phyloP scores from a whole-genome alignment of 2,329 filamentous ascomycete species.

The Beauveria medogensis region DNA sequence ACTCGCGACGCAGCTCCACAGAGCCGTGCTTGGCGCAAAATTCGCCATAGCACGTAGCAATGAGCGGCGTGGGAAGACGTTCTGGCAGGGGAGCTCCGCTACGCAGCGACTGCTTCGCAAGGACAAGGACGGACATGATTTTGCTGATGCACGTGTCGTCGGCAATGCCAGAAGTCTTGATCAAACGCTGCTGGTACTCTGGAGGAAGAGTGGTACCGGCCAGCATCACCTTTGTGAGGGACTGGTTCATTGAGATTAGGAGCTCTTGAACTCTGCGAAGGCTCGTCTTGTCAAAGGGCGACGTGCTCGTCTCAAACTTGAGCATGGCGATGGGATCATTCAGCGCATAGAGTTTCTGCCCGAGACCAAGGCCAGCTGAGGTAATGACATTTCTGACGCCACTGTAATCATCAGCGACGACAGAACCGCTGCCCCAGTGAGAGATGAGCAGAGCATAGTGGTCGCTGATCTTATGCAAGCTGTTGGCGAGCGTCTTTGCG shows the following conservation, averaged over 20 bases:
- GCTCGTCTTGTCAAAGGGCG: slow-evolving; percentile 23
- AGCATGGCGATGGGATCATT: slow-evolving; percentile 20
- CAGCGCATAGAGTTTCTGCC: slow-evolving; percentile 21
- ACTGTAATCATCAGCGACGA: slow-evolving; percentile 14
- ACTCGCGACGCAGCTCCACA: slow-evolving; percentile 22
- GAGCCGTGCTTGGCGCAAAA: slow-evolving; percentile 16
- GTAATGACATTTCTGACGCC: slow-evolving; percentile 19
- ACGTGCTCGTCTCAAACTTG: slow-evolving; percentile 22
- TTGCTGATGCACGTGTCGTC: slow-evolving; percentile 39
- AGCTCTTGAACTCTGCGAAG: slow-evolving; percentile 23
- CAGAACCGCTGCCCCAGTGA: slow-evolving; percentile 29
- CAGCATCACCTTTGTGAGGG: slow-evolving; percentile 22
- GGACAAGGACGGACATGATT: slow-evolving; percentile 40
- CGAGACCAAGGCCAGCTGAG: slow-evolving; percentile 18
- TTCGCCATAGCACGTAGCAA: slow-evolving; percentile 26
- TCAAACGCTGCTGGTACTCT: slow-evolving; percentile 32
- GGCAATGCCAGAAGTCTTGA: slow-evolving; percentile 28
- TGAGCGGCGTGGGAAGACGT: slow-evolving; percentile 37
- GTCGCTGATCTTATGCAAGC: slow-evolving; percentile 34
- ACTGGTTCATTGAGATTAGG: slow-evolving; percentile 26
- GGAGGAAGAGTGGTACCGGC: slow-evolving; percentile 29
- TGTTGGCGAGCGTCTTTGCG: slow-evolving; percentile 35
- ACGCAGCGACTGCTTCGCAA: slow-evolving; percentile 38
- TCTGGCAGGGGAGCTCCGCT: slow-evolving; percentile 40
- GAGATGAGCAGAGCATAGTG: slow-evolving; percentile 42